A percentile compares a stretch with the other conserved stretches of the same genome.
These are phyloP conservation scores for Trichoderma asperellum DNA, from an alignment of 2,329 filamentous ascomycete species.

Conservation along the genomic window DNA sequence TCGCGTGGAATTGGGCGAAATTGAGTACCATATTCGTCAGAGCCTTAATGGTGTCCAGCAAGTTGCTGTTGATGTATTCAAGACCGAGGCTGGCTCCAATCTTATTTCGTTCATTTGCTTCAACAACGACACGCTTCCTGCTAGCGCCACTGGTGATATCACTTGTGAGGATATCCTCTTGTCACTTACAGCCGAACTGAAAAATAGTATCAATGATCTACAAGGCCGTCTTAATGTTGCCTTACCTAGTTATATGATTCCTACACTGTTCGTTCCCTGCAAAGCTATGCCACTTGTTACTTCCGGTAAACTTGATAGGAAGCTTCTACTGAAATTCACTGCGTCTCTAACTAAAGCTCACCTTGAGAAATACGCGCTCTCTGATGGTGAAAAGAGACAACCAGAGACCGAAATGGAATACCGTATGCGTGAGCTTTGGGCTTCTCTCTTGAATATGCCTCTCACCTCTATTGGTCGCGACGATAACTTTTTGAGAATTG, in stretches of 20 bases:
- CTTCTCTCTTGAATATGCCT: slow-evolving; percentile 18
- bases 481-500: slow-evolving; percentile 30
- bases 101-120: slow-evolving; percentile 24
- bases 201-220: background rate
- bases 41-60: slow-evolving; percentile 12
- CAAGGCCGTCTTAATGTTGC: slow-evolving; percentile 3
- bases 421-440: slow-evolving; percentile 23
- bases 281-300: slow-evolving; percentile 24
- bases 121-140: slow-evolving; percentile 15
- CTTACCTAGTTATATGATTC: slow-evolving; percentile 26
- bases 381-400: slow-evolving; percentile 4
- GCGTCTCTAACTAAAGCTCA: background rate
- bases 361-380: slow-evolving; percentile 17
- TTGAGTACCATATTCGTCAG: slow-evolving; percentile 21
- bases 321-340: slow-evolving; percentile 11
- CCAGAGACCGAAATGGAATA: slow-evolving; percentile 23
- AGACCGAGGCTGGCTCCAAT: slow-evolving; percentile 21
- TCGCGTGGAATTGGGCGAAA: slow-evolving; percentile 26
- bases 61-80: slow-evolving; percentile 23
- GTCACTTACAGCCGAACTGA: background rate
- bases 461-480: slow-evolving; percentile 22
- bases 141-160: slow-evolving; percentile 5
- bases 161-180: slow-evolving; percentile 6
- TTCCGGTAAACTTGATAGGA: slow-evolving; percentile 26
- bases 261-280: slow-evolving; percentile 19